These are phyloP conservation scores for Verticillium tricorpus DNA, from an alignment of 2,329 filamentous ascomycete genomes.

Conservation along the genomic window DNA sequence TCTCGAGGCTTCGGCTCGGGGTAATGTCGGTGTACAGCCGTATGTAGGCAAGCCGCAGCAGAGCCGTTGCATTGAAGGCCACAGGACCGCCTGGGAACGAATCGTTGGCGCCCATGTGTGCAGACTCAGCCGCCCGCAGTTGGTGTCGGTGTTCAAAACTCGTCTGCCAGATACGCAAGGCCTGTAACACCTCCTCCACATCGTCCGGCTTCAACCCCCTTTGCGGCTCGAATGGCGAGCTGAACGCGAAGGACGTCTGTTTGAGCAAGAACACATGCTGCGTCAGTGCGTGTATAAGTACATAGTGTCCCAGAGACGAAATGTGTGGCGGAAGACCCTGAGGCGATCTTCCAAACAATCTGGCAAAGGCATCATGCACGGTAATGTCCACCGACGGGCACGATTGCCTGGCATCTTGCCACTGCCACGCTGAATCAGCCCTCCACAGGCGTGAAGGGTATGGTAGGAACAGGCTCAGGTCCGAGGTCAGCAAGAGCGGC, in stretches of 20 bases:
- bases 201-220: constrained; percentile 49
- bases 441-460: constrained; percentile 53
- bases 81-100: constrained; percentile 54
- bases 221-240: constrained; percentile 41
- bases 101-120: constrained; percentile 42
- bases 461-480: constrained; percentile 52
- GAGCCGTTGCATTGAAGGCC: constrained; percentile 61
- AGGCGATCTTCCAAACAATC: constrained; percentile 47
- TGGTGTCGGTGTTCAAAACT: constrained; percentile 54
- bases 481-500: constrained; percentile 52
- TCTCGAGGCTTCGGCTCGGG: constrained; percentile 59
- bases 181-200: constrained; percentile 51
- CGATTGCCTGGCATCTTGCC: constrained; percentile 52
- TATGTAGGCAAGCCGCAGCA: constrained; percentile 58
- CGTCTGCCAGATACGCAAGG: constrained; percentile 53
- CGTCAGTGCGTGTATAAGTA: constrained; percentile 66
- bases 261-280: constrained; percentile 69
- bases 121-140: constrained; percentile 42
- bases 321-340: constrained; percentile 44
- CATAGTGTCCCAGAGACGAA: constrained; percentile 63
- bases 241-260: constrained; percentile 50
- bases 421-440: constrained; percentile 53
- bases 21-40: constrained; percentile 62
- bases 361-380: constrained; percentile 52
- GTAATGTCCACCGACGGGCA: constrained; percentile 47